Evolutionary conservation across 768 basidiomycete species (phyloP), one percentile per base, ranked within the genome.

Genomic region (Obba rivulosa): DNA sequence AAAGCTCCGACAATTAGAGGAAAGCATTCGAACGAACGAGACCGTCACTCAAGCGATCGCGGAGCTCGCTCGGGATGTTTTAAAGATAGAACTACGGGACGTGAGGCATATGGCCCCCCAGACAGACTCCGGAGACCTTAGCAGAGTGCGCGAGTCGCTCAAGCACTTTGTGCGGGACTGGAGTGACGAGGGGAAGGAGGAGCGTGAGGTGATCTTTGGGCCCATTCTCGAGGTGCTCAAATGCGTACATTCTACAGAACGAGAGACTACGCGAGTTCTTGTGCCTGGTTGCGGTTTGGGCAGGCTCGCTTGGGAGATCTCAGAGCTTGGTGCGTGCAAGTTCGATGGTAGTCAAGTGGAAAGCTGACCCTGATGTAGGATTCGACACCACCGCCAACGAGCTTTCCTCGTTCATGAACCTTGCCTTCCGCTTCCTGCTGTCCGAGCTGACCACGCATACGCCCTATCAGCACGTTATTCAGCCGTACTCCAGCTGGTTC

Each of bases 141-240:
- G 69, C 20, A 70, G 78, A 13, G 77, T 78, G 4, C 65, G 77
- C 10, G 81, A 85, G 61, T 62, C 79, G 2, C 58, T 87, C 51
- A 83, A 83, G 62, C 85, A 86, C 59, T 81, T 83, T 50, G 71
- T 85, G 20, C 71, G 84, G 4, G 84, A 87, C 57, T 86, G 84
- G 85, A 83, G 81, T 55, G 59, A 61, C 5, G 80, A 81, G 50
- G 83, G 83, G 1, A 56, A 60, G 2, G 35, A 34, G 5, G 84
- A 87, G 61, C 73, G 85, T n/a, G 66, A 66, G 3, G 65, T 59
- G 39, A 80, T 80, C 21, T 81, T 84, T 52, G 55, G 63, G 20
- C 83, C 83, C 0, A 79, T 86, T 34, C 62, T 87, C 16, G 65
- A 74, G 1, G 66, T 76, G 1, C 64, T 87, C 13, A 46, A 56